Evolutionary conservation across 306 rosid genomes (phyloP).

Genomic region (Gillenia trifoliata): DNA sequence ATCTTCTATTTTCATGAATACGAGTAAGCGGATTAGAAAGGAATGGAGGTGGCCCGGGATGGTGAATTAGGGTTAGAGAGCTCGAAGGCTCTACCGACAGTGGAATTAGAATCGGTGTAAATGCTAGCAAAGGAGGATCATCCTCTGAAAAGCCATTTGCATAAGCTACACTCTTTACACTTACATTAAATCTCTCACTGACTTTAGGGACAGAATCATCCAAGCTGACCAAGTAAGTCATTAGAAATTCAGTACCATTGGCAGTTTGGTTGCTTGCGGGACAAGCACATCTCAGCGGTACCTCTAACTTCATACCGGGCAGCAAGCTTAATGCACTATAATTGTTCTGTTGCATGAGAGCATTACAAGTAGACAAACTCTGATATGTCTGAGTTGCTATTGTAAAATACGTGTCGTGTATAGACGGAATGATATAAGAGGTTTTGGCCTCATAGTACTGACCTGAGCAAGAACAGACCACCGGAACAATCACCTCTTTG

Average conservation of each 20-base stretch:
- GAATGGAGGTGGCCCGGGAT: neutral
- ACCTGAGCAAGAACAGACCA: slow-evolving; percentile 43
- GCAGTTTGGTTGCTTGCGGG: slow-evolving; percentile 38
- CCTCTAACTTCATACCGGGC: slow-evolving; percentile 37
- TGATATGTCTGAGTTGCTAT: slow-evolving; percentile 39
- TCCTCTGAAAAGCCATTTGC: slow-evolving; percentile 49
- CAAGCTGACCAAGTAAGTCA: slow-evolving; percentile 38
- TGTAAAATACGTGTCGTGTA: slow-evolving; percentile 16
- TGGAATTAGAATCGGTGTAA: slow-evolving; percentile 61
- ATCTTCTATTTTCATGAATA: neutral
- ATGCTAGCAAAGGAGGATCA: slow-evolving; percentile 16
- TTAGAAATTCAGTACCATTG: slow-evolving; percentile 40
- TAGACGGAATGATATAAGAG: slow-evolving; percentile 5
- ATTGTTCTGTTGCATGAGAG: slow-evolving; percentile 44
- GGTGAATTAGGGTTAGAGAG: slow-evolving; percentile 25
- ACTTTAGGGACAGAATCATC: slow-evolving; percentile 35
- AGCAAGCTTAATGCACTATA: slow-evolving; percentile 20
- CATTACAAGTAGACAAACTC: slow-evolving; percentile 52
- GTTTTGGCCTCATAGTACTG: slow-evolving; percentile 43
- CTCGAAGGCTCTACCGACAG: slow-evolving; percentile 41
- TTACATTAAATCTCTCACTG: slow-evolving; percentile 39
- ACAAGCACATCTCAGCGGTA: slow-evolving; percentile 73
- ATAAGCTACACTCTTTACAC: slow-evolving; percentile 23
- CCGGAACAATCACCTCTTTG: slow-evolving; percentile 57
- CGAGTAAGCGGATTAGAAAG: slow-evolving; percentile 11